Evolutionary conservation across 495 filamentous ascomycete genomes (phyloP), one percentile per base, ranked within the genome.

Genomic region (Parmelia sp.): DNA sequence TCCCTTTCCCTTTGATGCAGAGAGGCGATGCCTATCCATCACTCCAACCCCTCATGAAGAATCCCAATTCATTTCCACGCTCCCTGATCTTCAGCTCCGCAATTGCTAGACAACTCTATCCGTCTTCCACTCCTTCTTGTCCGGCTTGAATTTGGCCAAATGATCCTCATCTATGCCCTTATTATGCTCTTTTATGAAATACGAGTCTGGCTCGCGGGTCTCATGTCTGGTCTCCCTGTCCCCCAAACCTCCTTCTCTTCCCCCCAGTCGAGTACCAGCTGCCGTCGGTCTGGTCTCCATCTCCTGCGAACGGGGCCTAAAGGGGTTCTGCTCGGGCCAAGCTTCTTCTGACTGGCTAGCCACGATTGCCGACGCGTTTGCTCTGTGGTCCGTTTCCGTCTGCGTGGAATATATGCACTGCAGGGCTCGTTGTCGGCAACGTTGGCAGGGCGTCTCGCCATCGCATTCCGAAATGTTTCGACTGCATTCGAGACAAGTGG

Each of bases 131-230:
- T 55, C 51, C 51, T 33, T 55, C 17, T 33, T 55, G 51, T 33
- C 29, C 51, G 51, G 51, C 51, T 55, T 55, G 29, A 55, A 55
- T 12, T 55, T 55, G 8, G 51, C 29, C 29, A 55, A 33, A n/a
- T 55, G 51, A 25, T 55, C 51, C 33, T 55, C 51, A 29, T 55
- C 51, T 55, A 55, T 55, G 51, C 51, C 51, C 51, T 21, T 55
- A 17, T 55, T 55, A 21, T 55, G 51, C 11, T 55, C 51, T 25
- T 33, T 55, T 21, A 55, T 55, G 51, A 55, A 55, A 35, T 33
- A 55, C 51, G 51, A 55, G 51, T 55, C 51, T 55, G 51, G 51
- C 51, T 55, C 51, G 27, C 51, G 51, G 21, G 51, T 55, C 0
- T 55, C 51, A 33, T 55, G 51, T 55, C 51, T 55, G 21, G 51